Percentiles rank a stretch among this genome's conserved stretches.
These are phyloP conservation scores for Cucumis hystrix DNA, from an alignment of 306 rosid genomes.

Conservation along the genomic window DNA sequence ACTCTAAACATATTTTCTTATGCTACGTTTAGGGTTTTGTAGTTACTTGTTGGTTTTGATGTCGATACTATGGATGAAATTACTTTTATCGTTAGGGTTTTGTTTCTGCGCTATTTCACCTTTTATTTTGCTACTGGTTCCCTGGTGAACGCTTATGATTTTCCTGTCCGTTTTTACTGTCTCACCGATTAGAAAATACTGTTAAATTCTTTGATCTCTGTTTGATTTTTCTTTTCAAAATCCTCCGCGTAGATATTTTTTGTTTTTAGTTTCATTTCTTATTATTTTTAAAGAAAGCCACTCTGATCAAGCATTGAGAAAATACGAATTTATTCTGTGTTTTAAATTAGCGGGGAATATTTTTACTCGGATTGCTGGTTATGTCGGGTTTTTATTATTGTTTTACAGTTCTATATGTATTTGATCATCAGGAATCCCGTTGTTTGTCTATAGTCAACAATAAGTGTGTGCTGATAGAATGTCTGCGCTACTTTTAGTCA, in stretches of 20 bases:
- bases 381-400: neutral
- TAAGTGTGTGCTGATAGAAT: neutral
- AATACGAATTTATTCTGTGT: neutral
- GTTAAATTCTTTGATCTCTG: neutral
- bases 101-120: neutral
- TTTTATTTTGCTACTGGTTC: neutral
- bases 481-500: neutral
- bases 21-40: constrained; percentile 1
- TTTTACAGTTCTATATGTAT: neutral
- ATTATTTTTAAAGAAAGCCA: neutral
- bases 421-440: neutral
- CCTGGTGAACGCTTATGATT: neutral
- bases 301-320: neutral
- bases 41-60: neutral
- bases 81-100: neutral
- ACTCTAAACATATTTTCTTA: neutral
- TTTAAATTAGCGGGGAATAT: neutral
- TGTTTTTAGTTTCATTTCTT: no score
- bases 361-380: neutral
- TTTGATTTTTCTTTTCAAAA: neutral
- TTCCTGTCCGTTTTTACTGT: neutral
- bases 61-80: neutral
- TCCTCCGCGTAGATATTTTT: neutral
- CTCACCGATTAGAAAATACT: neutral
- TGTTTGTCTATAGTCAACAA: neutral